These are phyloP conservation scores for Bacidia gigantensis DNA, from an alignment of 495 filamentous ascomycete species.

Conservation along the genomic window DNA sequence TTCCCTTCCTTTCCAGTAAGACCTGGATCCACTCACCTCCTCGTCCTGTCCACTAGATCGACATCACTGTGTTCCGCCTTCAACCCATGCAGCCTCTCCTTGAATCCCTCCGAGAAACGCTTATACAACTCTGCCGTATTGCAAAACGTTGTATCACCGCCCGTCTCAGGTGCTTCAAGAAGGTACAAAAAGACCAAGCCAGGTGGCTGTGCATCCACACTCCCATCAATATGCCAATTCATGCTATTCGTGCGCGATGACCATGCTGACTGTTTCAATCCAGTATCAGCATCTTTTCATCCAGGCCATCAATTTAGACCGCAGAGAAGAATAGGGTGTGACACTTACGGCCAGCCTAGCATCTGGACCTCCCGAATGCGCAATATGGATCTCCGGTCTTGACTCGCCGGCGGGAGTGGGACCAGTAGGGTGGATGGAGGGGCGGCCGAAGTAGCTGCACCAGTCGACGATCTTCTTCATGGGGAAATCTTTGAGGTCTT, in stretches of 20 bases:
- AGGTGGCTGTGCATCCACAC: constrained; percentile 51
- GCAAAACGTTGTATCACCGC: constrained; percentile 52
- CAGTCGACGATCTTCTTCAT: constrained; percentile 43
- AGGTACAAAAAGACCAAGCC: constrained; percentile 52
- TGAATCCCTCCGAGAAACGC: constrained; percentile 42
- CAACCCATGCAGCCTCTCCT: constrained; percentile 43
- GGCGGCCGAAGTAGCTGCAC: constrained; percentile 47
- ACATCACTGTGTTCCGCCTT: constrained; percentile 44
- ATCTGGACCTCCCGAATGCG: constrained; percentile 43
- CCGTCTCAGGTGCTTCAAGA: constrained; percentile 44
- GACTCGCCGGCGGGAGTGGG: constrained; percentile 44
- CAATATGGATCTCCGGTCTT: constrained; percentile 49
- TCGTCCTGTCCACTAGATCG: constrained; percentile 36
- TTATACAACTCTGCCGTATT: constrained; percentile 44
- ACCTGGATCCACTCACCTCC: background rate
- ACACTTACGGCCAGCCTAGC: constrained; percentile 13
- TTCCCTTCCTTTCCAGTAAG: too few species aligned
- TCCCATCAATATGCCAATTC: constrained; percentile 53
- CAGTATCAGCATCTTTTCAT: too few species aligned
- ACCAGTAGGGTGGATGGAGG: constrained; percentile 49
- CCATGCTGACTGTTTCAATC: too few species aligned
- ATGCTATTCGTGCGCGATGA: constrained; percentile 41
- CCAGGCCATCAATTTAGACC: too few species aligned
- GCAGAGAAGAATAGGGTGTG: too few species aligned
- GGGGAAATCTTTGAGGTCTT: constrained; percentile 43